Base-by-base conservation (phyloP, 225 moss, liverwort and hornwort species). In the Sphagnum tenellum region DNA sequence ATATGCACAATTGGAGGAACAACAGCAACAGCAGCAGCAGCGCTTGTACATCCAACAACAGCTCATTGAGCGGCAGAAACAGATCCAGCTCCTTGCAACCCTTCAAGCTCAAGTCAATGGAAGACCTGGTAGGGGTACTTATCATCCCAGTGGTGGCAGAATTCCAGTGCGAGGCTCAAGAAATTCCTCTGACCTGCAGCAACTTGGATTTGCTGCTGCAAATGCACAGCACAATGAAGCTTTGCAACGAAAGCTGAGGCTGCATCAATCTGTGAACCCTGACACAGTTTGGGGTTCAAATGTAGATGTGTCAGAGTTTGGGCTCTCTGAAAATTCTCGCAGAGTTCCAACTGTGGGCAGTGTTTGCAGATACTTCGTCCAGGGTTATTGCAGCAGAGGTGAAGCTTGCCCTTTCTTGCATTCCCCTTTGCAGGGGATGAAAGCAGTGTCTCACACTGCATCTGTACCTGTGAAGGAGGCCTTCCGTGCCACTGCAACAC, bases 331-430 rank as follows among this genome's bases (percentile, higher is more conserved):
- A 7, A 73, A 73, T 12, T 70, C 67, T 54, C 86, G 90, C 64
- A 79, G 71, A 62, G 59, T 60, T 49, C 60, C 76, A 5, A 78
- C 64, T 64, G 77, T 83, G 29, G 29, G 29, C 54, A 88, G 88
- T 67, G 74, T 90, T 72, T 96, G 96, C 76, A 84, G 96, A 52
- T 96, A 92, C 58, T 92, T 88, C 73, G 79, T 83, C 11, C 90
- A 89, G 70, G 96, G 96, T 46, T 92, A 92, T 52, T 96, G 96
- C 71, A 92, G 88, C 76, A 86, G 96, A n/a, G 96, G 96, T 44
- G 90, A 96, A 60, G 81, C 89, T 65, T 95, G 95, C 64, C 95
- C 95, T 8, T 95, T 92, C 60, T 70, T 92, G 68, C 95, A 95
- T 59, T 73, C 88, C 47, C 75, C 81, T 6, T 72, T 76, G 48